phyloP scores from a whole-genome alignment of 306 rosid genomes.

The Sphenostylis stenocarpa region DNA sequence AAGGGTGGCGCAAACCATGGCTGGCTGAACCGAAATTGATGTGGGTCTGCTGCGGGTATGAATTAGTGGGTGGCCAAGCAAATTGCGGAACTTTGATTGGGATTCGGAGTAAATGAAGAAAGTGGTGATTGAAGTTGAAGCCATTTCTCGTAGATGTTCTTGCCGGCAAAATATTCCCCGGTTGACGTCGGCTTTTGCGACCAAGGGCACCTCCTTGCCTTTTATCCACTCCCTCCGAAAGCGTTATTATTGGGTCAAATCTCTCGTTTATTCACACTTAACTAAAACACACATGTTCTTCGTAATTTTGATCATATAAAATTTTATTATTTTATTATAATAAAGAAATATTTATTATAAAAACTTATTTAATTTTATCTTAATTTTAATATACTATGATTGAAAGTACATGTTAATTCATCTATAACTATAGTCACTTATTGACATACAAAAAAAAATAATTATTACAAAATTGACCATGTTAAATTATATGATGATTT shows the following conservation, averaged over 20 bases:
- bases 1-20: constrained; percentile 11
- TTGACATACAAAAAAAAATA: no score
- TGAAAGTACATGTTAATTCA: no score
- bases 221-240: background rate
- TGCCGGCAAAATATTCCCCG: background rate
- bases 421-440: no score
- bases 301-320: no score
- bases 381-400: no score
- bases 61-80: background rate
- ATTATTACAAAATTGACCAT: no score
- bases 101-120: constrained; percentile 23
- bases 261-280: no score
- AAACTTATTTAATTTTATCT: no score
- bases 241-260: background rate
- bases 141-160: constrained; percentile 20
- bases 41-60: constrained; percentile 18
- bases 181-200: background rate
- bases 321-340: no score
- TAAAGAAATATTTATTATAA: no score
- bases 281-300: no score
- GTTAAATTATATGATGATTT: no score
- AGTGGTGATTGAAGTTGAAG: constrained; percentile 23
- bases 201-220: background rate
- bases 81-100: background rate
- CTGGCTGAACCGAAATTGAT: constrained; percentile 25